Conservation (phyloP, 257 asterid species). For the Echites panduratus region DNA sequence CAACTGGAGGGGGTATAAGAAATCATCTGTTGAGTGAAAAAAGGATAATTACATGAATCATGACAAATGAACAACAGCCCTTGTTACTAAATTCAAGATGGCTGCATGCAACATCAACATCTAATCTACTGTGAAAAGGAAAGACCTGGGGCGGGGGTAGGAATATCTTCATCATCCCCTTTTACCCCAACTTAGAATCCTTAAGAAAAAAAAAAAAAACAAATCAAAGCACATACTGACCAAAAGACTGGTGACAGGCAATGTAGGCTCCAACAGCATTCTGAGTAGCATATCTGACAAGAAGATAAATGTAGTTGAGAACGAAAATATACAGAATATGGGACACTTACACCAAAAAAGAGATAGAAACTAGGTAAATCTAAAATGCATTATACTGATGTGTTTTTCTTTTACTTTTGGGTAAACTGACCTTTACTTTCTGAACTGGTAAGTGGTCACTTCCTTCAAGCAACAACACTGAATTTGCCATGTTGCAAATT, state of each 20-base stretch:
- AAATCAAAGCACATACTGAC: conserved; percentile 35
- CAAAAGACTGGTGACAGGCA: conserved; percentile 50
- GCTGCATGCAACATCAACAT: not conserved
- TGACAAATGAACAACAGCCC: not conserved
- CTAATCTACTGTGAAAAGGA: not conserved
- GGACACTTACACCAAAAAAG: not conserved
- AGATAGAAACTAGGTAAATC: not conserved
- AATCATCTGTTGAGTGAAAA: not conserved
- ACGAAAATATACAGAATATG: not conserved
- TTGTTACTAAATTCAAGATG: not conserved
- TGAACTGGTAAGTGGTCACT: not conserved
- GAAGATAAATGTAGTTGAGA: conserved; percentile 18
- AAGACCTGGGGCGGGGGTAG: no score
- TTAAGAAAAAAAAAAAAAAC: not conserved
- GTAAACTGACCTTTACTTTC: not conserved
- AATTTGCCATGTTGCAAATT: not conserved
- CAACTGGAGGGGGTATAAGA: not conserved
- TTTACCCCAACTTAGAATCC: not conserved
- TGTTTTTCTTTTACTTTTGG: not conserved
- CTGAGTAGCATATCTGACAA: conserved; percentile 64
- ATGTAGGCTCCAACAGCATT: conserved; percentile 54
- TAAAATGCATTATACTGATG: not conserved
- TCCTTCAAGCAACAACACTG: not conserved
- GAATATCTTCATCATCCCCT: not conserved
- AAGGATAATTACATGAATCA: not conserved